Evolutionary conservation across 2,329 filamentous ascomycete species (phyloP).

Genomic region (Trichoderma pleuroti): DNA sequence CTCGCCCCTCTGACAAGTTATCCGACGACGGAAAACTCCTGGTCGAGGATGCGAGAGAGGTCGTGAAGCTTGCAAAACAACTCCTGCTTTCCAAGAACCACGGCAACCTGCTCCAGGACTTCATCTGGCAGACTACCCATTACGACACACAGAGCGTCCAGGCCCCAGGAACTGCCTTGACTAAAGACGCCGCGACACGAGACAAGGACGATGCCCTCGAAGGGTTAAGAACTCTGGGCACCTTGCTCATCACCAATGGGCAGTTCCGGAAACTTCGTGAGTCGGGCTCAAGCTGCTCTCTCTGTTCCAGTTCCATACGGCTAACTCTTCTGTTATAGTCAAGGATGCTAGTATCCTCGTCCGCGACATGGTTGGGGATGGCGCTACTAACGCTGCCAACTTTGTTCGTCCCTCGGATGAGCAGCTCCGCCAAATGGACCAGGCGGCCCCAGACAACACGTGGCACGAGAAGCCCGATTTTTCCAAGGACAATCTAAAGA

Average conservation of each 20-base stretch:
- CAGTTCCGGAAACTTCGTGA: constrained; percentile 87
- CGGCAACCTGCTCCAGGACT: constrained; percentile 90
- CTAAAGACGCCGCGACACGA: constrained; percentile 73
- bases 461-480: constrained; percentile 88
- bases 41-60: constrained; percentile 70
- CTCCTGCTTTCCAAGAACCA: constrained; percentile 91
- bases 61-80: constrained; percentile 79
- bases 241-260: constrained; percentile 88
- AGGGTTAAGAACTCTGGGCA: constrained; percentile 82
- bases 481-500: constrained; percentile 65
- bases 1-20: constrained; percentile 69
- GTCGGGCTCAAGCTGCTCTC: constrained; percentile 33
- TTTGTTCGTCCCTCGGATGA: constrained; percentile 76
- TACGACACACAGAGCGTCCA: constrained; percentile 62
- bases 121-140: constrained; percentile 88
- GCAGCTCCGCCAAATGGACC: constrained; percentile 70
- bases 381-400: constrained; percentile 72
- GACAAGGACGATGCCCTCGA: constrained; percentile 81
- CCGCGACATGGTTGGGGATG: constrained; percentile 89
- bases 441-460: constrained; percentile 82
- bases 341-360: constrained; percentile 76
- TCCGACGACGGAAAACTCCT: constrained; percentile 79
- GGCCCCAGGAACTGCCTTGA: constrained; percentile 63
- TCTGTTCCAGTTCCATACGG: not conserved
- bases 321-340: constrained; percentile 39